A percentile compares a stretch with the other conserved stretches of the same genome.
Conservation (phyloP, 495 filamentous ascomycete genomes). For the Podospora appendiculata region DNA sequence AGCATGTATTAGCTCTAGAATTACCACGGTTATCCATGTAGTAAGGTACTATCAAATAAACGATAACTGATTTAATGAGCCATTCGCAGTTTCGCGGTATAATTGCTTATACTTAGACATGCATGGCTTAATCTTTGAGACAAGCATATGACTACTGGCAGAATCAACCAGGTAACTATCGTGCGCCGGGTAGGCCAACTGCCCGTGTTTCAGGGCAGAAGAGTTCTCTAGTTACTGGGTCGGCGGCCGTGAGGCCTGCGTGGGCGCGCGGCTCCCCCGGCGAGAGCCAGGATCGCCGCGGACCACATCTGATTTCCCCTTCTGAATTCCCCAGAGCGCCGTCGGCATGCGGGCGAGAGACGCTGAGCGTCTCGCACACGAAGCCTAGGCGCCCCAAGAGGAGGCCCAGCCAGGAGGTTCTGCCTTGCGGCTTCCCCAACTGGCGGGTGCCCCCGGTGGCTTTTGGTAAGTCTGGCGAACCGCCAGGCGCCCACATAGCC, state of each 20-base stretch:
- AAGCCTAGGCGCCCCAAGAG: slow-evolving; percentile 19
- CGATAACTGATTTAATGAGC: slow-evolving; percentile 67
- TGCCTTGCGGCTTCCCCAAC: not conserved
- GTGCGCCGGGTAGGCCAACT: not conserved
- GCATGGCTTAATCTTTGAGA: slow-evolving; percentile 70
- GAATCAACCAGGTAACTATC: slow-evolving; percentile 43
- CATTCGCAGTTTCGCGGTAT: slow-evolving; percentile 66
- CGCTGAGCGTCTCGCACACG: not conserved
- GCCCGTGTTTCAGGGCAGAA: slow-evolving; percentile 23
- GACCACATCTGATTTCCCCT: not conserved
- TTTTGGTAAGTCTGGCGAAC: slow-evolving; percentile 3
- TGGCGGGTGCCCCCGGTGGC: slow-evolving; percentile 2
- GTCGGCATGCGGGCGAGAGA: not conserved
- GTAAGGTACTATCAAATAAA: slow-evolving; percentile 68
- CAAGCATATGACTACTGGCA: slow-evolving; percentile 67
- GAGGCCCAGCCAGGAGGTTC: slow-evolving; percentile 17
- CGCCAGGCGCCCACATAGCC: slow-evolving; percentile 4
- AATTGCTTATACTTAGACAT: slow-evolving; percentile 66
- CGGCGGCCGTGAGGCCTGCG: slow-evolving; percentile 5
- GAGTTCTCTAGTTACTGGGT: slow-evolving; percentile 14
- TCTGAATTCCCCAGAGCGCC: not conserved
- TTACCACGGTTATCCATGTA: slow-evolving; percentile 68
- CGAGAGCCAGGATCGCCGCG: not conserved
- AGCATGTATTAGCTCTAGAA: slow-evolving; percentile 70
- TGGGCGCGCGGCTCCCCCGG: slow-evolving; percentile 11